Evolutionary conservation across 2,329 filamentous ascomycete genomes (phyloP), one percentile per base, ranked within the genome.

Genomic region (Alternaria incomplexa): DNA sequence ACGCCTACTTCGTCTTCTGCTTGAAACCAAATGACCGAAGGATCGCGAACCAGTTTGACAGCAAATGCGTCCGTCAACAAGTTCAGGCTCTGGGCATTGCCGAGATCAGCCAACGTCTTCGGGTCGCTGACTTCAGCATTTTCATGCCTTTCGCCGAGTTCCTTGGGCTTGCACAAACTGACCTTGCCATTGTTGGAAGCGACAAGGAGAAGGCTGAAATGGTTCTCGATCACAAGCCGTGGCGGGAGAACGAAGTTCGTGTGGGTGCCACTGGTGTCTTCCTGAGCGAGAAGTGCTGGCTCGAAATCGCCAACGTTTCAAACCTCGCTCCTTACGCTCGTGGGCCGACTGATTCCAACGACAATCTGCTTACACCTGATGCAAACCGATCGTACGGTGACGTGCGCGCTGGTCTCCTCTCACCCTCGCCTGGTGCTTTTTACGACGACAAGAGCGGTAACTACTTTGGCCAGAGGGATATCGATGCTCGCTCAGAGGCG

Each of bases 11-110:
- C 72, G 88, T 99, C 47, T 97, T 99, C 81, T 99, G 96, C 75
- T 82, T 99, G 67, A 99, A 99, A 81, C 95, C 96, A 22, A 99
- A 99, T 72, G 96, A 99, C 78, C 88, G 96, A 56, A 90, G 96
- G 53, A 99, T 99, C 69, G 95, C 96, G 65, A 99, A 99, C 71
- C 96, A 99, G 76, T 99, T 98, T 73, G 96, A 99, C 80, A 97
- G 93, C 86, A 98, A 98, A 81, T 99, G 96, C 77, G 96, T 99
- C 22, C 90, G 96, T 5, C 92, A 92, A 11, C 96, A 99, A 77
- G 88, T 99, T 1, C 95, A 98, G 77, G 97, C 93, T 0, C 93
- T 98, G 70, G 96, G 96, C 30, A 97, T 99, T 73, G 94, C 94
- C 1, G 96, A 99, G 77, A 97, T 99, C 79, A 97, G 94, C 77